Percentiles rank a stretch among this genome's conserved stretches.
These are phyloP conservation scores for Xylaria venustula DNA, from an alignment of 495 filamentous ascomycete species.

Conservation along the genomic window DNA sequence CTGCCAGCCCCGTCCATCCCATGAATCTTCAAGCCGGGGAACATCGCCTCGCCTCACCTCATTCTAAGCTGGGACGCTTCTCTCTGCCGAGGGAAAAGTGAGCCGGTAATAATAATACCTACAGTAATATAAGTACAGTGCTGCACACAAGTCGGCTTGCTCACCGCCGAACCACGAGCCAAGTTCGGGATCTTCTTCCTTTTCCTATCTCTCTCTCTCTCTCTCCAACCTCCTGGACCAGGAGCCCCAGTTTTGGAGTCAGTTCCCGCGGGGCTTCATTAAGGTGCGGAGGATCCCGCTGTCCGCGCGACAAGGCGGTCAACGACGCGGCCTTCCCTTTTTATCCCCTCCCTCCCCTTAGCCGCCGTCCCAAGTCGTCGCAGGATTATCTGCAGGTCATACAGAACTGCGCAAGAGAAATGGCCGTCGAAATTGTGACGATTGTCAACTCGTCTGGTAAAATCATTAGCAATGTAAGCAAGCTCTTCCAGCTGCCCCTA, in stretches of 20 bases:
- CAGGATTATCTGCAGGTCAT: not conserved
- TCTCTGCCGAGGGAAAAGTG: not conserved
- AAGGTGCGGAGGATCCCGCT: conserved; percentile 13
- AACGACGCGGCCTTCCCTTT: conserved; percentile 3
- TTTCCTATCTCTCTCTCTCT: conserved; percentile 1
- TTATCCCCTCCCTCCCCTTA: not conserved
- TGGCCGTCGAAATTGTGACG: conserved; percentile 71
- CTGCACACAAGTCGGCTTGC: conserved; percentile 17
- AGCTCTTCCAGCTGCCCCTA: not conserved
- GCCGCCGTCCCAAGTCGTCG: not conserved
- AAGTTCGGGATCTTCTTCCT: conserved; percentile 8
- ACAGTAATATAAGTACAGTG: not conserved
- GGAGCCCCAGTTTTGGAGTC: conserved; percentile 1
- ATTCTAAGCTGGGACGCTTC: not conserved
- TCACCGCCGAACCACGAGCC: conserved; percentile 24
- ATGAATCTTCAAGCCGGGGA: not conserved
- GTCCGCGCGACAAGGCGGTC: conserved; percentile 1
- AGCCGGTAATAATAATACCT: not conserved
- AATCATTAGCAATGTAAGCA: conserved; percentile 84
- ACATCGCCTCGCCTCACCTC: not conserved
- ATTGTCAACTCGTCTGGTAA: conserved; percentile 92
- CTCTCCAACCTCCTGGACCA: conserved; percentile 1
- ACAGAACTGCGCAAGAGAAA: conserved; percentile 29
- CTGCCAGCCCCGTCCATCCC: not conserved
- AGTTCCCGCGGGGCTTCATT: conserved; percentile 3